Evolutionary conservation across 192 early-diverging fungal species (phyloP), one percentile per base, ranked within the genome.

Genomic region (Jimgerdemannia flammicorona): DNA sequence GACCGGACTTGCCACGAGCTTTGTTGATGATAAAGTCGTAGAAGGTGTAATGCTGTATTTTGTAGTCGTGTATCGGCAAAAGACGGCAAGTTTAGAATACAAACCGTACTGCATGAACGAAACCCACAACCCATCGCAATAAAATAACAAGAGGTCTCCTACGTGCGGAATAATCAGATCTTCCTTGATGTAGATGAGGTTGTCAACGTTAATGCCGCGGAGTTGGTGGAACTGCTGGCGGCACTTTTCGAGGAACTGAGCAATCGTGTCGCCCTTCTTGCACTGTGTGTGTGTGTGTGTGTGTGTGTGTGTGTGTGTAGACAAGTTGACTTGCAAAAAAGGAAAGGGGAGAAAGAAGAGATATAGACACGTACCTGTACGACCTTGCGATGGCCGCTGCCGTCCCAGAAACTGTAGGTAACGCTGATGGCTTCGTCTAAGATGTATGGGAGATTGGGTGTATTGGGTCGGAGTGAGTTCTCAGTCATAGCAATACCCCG

Each of bases 1-100:
- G 95, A 3, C 97, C 97, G 3, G 95, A 96, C 75, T 98, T 98
- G 43, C 96, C 97, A n/a, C 97, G 87, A 44, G 93, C 92, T 78
- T 95, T 95, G 84, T 96, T 97, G 74, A 97, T 83, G 49, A 97
- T 97, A 75, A 98, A 96, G 80, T 98, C 97, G 83, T 98, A 98
- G 76, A 95, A 94, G 39, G 93, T 90, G 74, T 90, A 91, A 72
- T 94, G 91, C 75, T 87, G 40, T 70, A 59, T 59, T 29, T 29
- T 29, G 29, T 29, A 29, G 29, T 29, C 29, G 29, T 29, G 29
- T 1, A 29, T 29, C 29, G 29, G 29, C 8, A 84, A 82, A 29
- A 29, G 29, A 1, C 29, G 29, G 29, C 29, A 1, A 29, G 0
- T 29, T 65, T 19, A 14, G 19, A 65, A 65, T 18, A 65, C 64